Base-by-base conservation (phyloP, 768 basidiomycete genomes). In the Kwoniella heveanensis region DNA sequence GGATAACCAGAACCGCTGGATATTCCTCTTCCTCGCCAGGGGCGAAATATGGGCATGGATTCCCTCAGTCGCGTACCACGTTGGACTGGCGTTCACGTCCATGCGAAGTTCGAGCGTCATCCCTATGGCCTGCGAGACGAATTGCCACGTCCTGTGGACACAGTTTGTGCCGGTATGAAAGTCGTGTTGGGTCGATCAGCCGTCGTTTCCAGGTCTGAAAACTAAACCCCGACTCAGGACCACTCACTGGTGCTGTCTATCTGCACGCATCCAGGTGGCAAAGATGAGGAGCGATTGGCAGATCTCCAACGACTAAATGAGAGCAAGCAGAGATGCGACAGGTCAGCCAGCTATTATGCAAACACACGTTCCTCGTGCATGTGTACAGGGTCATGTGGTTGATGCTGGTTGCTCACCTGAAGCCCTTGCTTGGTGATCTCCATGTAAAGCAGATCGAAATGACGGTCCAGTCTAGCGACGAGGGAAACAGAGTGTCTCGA, bases 91-190 rank as follows among this genome's bases (percentile, higher is more conserved):
- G 24, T 53, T 53, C 6, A 54, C 51, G 19, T 61, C 60, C 37
- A 61, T n/a, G 4, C 60, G 60, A 29, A 61, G 51, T n/a, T 61
- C 60, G 13, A 54, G 32, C 8, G 60, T 50, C 51, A 61, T 53
- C 8, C 49, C 52, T 12, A 61, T 61, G 19, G 52, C 60, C 26
- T 61, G 60, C 26, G 51, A 17, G 21, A 61, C 39, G 52, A 50
- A 61, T 54, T 61, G 60, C 60, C 60, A 61, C 21, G 60, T 61
- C 50, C 60, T 61, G 26, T 10, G 29, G n/a, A 32, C 32, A n/a
- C n/a, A n/a, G n/a, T n/a, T n/a, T n/a, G n/a, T n/a, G n/a, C n/a
- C n/a, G n/a, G n/a, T n/a, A n/a, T n/a, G n/a, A n/a, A n/a, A n/a
- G n/a, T n/a, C n/a, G n/a, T n/a, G n/a, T n/a, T n/a, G n/a, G n/a